Conservation (phyloP, 495 filamentous ascomycete genomes). For the Podospora didyma region DNA sequence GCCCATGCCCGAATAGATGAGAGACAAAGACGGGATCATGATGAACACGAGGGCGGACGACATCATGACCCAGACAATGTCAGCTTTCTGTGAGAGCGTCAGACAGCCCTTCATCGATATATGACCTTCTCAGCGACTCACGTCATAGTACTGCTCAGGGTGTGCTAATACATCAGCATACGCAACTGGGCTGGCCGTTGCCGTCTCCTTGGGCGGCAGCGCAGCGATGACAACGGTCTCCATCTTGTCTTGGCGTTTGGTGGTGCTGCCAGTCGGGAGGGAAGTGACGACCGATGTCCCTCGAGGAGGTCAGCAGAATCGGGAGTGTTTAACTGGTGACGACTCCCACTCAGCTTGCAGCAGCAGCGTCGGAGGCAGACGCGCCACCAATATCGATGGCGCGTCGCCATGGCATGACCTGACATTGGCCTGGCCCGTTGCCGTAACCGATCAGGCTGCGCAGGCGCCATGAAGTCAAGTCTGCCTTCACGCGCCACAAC, state of each 20-base stretch:
- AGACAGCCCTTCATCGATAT: neutral
- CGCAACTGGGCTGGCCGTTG: neutral
- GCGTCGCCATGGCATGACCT: too few species aligned
- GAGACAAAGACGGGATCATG: constrained; percentile 16
- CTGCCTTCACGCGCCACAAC: too few species aligned
- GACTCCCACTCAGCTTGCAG: too few species aligned
- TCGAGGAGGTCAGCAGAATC: too few species aligned
- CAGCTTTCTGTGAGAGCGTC: neutral
- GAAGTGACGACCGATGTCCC: neutral
- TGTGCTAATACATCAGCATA: constrained; percentile 9
- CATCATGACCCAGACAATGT: constrained; percentile 17
- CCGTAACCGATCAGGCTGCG: too few species aligned
- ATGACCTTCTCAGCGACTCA: neutral
- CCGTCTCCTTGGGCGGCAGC: neutral
- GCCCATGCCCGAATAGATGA: constrained; percentile 15
- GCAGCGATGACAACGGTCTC: constrained; percentile 3
- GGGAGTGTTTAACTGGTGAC: too few species aligned
- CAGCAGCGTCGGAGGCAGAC: too few species aligned
- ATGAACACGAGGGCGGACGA: constrained; percentile 14
- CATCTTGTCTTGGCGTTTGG: neutral
- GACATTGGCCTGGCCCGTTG: too few species aligned
- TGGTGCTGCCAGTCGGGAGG: too few species aligned
- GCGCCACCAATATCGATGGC: too few species aligned
- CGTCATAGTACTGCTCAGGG: constrained; percentile 11
- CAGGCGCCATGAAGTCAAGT: too few species aligned